These are phyloP conservation scores for Backusella psychrophila DNA, from an alignment of 192 early-diverging fungal genomes.

Conservation along the genomic window DNA sequence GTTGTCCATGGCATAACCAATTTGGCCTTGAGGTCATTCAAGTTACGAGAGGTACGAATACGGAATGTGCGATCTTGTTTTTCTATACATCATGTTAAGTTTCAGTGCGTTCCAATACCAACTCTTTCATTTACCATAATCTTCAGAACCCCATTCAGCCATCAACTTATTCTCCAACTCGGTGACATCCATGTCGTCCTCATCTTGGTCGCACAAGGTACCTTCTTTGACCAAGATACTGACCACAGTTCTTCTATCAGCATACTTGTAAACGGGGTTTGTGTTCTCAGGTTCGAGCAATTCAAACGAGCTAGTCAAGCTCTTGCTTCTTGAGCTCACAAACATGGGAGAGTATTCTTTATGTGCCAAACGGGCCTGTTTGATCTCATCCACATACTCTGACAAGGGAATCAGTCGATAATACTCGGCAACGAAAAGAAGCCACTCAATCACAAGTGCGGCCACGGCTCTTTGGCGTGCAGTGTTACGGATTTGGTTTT, in stretches of 20 bases:
- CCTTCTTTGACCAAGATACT: conserved; percentile 9
- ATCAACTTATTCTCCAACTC: conserved; percentile 31
- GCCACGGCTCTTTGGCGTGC: conserved; percentile 11
- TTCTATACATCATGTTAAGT: neutral
- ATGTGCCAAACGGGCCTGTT: neutral
- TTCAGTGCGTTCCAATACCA: neutral
- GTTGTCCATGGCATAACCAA: conserved; percentile 23
- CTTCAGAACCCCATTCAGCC: conserved; percentile 23
- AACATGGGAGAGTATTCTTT: conserved; percentile 1
- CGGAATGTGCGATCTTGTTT: conserved; percentile 26
- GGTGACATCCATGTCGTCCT: conserved; percentile 17
- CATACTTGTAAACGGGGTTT: neutral
- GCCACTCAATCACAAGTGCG: conserved; percentile 7
- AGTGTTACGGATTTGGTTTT: neutral
- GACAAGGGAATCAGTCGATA: neutral
- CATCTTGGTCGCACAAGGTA: neutral
- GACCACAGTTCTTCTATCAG: conserved; percentile 14
- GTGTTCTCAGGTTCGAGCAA: neutral
- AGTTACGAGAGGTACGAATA: conserved; percentile 29
- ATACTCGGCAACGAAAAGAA: neutral
- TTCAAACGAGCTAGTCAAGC: neutral
- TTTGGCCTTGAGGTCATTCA: conserved; percentile 29
- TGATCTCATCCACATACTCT: neutral
- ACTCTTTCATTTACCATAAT: neutral
- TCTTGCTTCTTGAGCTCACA: neutral